Evolutionary conservation across 2,329 filamentous ascomycete species (phyloP).

Genomic region (Diaporthe helianthi): DNA sequence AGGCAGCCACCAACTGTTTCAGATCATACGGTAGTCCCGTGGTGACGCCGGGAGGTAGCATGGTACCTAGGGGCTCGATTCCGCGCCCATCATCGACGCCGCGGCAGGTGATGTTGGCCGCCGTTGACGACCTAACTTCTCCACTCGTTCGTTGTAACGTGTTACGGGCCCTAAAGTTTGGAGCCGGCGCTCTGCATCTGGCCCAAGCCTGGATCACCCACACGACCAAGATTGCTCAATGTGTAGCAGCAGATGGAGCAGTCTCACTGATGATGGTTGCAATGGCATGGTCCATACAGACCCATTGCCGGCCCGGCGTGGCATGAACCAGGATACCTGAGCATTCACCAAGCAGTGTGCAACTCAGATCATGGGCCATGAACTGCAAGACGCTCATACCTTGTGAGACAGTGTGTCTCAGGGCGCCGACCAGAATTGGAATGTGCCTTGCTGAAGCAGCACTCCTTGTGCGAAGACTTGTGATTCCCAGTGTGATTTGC

Average conservation of each 20-base stretch:
- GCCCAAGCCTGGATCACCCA: constrained; percentile 23
- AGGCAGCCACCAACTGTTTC: constrained; percentile 25
- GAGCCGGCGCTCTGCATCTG: constrained; percentile 29
- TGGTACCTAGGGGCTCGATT: constrained; percentile 4
- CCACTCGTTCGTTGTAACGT: constrained; percentile 33
- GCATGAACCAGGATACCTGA: constrained; percentile 8
- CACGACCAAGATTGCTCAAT: constrained; percentile 24
- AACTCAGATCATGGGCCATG: constrained; percentile 1
- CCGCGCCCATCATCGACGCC: neutral
- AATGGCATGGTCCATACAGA: constrained; percentile 27
- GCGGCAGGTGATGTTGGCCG: constrained; percentile 11
- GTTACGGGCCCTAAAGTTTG: constrained; percentile 31
- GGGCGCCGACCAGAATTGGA: constrained; percentile 22
- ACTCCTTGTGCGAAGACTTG: constrained; percentile 33
- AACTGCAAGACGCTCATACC: constrained; percentile 13
- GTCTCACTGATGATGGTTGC: constrained; percentile 27
- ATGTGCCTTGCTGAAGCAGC: constrained; percentile 27
- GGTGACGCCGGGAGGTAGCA: constrained; percentile 28
- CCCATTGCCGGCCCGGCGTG: constrained; percentile 12
- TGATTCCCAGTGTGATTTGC: constrained; percentile 33
- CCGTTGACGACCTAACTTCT: constrained; percentile 12
- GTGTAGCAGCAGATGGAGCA: constrained; percentile 25
- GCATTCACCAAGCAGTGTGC: neutral
- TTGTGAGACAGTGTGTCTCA: constrained; percentile 34
- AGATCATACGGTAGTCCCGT: constrained; percentile 18